A percentile compares a stretch with the other conserved stretches of the same genome.
phyloP scores from a whole-genome alignment of 2,329 filamentous ascomycete species.

The Aspergillaceae sp. region DNA sequence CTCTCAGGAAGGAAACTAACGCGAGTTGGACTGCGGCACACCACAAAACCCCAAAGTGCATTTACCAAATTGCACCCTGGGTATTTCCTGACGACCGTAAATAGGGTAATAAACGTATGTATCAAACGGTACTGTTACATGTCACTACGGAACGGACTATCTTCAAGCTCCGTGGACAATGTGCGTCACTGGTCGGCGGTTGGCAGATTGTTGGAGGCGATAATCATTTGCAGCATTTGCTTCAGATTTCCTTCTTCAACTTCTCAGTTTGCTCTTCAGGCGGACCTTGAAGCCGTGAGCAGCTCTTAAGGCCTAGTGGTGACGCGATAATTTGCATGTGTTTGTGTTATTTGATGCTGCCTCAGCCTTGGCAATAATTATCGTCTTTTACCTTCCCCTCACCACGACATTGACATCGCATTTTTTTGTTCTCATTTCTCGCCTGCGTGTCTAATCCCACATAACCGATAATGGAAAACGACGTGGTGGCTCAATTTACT shows the following conservation, averaged over 20 bases:
- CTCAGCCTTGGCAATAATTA: background rate
- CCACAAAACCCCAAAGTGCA: background rate
- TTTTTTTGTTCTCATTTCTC: background rate
- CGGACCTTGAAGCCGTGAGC: no score
- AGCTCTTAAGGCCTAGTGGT: no score
- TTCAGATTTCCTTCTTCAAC: no score
- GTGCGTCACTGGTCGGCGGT: background rate
- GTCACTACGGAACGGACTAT: background rate
- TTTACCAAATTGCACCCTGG: background rate
- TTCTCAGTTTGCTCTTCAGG: background rate
- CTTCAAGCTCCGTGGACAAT: background rate
- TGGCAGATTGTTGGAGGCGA: background rate
- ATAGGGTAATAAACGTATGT: background rate
- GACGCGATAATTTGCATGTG: background rate
- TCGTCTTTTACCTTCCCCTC: conserved; percentile 1
- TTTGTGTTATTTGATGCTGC: background rate
- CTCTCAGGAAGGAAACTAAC: background rate
- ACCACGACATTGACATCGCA: background rate
- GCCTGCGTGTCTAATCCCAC: background rate
- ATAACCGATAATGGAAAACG: conserved; percentile 54
- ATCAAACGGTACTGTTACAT: background rate
- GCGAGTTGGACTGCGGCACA: background rate
- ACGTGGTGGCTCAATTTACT: conserved; percentile 65
- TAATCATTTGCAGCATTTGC: no score
- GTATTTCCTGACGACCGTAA: background rate